Evolutionary conservation across 805 yeast species (phyloP), one percentile per base, ranked within the genome.

Genomic region (Monosporozyma aquatica): DNA sequence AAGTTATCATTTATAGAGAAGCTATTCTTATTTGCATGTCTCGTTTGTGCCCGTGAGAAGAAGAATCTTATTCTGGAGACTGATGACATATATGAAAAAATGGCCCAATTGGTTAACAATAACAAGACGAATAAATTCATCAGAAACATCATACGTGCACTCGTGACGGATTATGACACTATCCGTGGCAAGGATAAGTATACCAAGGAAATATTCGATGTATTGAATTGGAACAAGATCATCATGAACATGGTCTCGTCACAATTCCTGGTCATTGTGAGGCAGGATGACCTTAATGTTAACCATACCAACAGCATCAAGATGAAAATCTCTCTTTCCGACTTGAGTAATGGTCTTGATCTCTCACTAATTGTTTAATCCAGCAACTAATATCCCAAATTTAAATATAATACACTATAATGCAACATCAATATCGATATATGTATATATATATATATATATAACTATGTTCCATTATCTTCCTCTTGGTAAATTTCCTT

Each of bases 1-100:
- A 22, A 39, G 20, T 30, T 28, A 6, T 15, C 42, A 15, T 7
- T 21, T n/a, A 15, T 39, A 2, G 37, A 24, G 3, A 39, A 32
- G 14, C n/a, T 39, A n/a, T 39, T 39, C 25, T 17, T 39, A 10
- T 39, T 29, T 28, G 23, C 28, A 30, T 39, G 28, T 23, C 17
- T 37, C 5, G 10, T 6, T 6, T 23, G 26, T 27, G 39, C 30
- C 24, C 39, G 32, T 17, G 18, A 14, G 8, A 22, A 18, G 21
- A 37, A 37, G 32, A 34, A 18, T 13, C 18, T 32, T n/a, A 32
- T 32, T 7, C 35, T 32, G 2, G 23, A 32, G 23, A 32, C 35
- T 4, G 23, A 32, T 18, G 35, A 32, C n/a, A 32, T 32, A 13
- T 18, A 18, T 18, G 23, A 32, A 11, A 32, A 18, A 20, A 32